Conservation (phyloP, 2,329 filamentous ascomycete species). For the Chrysosphaeria jannelii region DNA sequence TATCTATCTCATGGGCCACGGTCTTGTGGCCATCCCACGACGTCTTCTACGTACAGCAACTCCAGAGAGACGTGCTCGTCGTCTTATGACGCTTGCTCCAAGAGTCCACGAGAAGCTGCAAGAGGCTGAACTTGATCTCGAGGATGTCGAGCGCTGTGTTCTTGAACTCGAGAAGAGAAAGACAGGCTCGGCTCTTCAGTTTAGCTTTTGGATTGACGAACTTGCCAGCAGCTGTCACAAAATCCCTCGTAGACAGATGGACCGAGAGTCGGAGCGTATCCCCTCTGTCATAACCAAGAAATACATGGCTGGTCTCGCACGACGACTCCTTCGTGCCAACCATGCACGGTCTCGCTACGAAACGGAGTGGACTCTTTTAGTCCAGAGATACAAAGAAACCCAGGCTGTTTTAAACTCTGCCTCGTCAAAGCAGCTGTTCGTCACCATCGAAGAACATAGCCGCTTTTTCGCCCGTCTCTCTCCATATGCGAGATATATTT, state of each 20-base stretch:
- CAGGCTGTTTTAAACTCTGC: constrained; percentile 65
- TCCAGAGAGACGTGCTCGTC: constrained; percentile 39
- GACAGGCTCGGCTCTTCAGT: constrained; percentile 41
- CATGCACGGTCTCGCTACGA: constrained; percentile 62
- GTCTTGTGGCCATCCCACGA: constrained; percentile 69
- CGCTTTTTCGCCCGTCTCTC: constrained; percentile 30
- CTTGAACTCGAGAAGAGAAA: constrained; percentile 53
- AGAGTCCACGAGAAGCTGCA: constrained; percentile 64
- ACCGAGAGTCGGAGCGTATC: constrained; percentile 17
- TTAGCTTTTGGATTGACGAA: constrained; percentile 90
- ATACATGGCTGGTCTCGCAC: constrained; percentile 70
- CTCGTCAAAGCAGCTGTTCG: constrained; percentile 48
- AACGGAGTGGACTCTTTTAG: constrained; percentile 58
- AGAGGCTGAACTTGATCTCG: constrained; percentile 50
- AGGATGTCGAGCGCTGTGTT: constrained; percentile 58
- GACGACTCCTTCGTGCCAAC: constrained; percentile 50
- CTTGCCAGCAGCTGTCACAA: constrained; percentile 53
- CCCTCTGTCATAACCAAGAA: constrained; percentile 76
- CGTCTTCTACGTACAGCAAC: constrained; percentile 53
- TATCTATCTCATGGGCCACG: constrained; percentile 95
- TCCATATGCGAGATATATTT: constrained; percentile 53
- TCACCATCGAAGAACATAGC: too few species aligned
- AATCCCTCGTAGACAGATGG: constrained; percentile 33
- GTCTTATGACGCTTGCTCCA: constrained; percentile 52
- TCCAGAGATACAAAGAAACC: constrained; percentile 41